Percentiles rank a stretch among this genome's conserved stretches.
Evolutionary conservation across 495 filamentous ascomycete species (phyloP).

Genomic region (Penicillium bovifimosum): DNA sequence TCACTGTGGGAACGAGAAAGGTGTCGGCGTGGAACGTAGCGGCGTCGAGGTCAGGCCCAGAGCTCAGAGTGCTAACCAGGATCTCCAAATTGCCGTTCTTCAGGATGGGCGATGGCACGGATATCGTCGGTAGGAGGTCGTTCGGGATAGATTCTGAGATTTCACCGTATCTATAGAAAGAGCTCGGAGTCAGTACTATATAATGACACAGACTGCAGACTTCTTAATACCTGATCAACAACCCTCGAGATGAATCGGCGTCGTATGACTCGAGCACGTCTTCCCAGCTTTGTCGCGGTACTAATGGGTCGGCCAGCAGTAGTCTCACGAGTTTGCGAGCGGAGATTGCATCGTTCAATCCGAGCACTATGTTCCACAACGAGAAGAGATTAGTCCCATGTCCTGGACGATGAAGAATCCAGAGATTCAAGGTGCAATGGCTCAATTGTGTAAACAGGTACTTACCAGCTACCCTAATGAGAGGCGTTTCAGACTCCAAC

Average conservation of each 20-base stretch:
- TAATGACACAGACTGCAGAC: background rate
- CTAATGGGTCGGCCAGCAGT: slow-evolving; percentile 74
- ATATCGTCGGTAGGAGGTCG: slow-evolving; percentile 49
- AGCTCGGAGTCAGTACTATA: background rate
- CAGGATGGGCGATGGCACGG: slow-evolving; percentile 63
- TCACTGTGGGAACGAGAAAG: slow-evolving; percentile 68
- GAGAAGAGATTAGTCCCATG: background rate
- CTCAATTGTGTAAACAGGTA: slow-evolving; percentile 1
- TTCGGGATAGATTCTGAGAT: slow-evolving; percentile 36
- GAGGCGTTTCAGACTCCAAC: slow-evolving; percentile 56
- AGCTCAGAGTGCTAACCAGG: slow-evolving; percentile 56
- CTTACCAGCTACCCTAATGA: slow-evolving; percentile 67
- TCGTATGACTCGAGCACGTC: slow-evolving; percentile 49
- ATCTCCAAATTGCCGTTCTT: slow-evolving; percentile 70
- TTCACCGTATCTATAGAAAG: slow-evolving; percentile 47
- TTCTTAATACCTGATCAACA: slow-evolving; percentile 52
- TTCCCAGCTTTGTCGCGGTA: slow-evolving; percentile 63
- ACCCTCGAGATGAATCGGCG: slow-evolving; percentile 39
- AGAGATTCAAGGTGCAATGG: background rate
- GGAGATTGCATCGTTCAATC: slow-evolving; percentile 40
- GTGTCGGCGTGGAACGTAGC: slow-evolving; percentile 48
- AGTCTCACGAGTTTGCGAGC: slow-evolving; percentile 61
- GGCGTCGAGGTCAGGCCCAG: slow-evolving; percentile 32
- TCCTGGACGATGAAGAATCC: background rate
- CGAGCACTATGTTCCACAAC: slow-evolving; percentile 40